phyloP scores from a whole-genome alignment of 495 filamentous ascomycete species.

The Aspergillus sclerotioniger region DNA sequence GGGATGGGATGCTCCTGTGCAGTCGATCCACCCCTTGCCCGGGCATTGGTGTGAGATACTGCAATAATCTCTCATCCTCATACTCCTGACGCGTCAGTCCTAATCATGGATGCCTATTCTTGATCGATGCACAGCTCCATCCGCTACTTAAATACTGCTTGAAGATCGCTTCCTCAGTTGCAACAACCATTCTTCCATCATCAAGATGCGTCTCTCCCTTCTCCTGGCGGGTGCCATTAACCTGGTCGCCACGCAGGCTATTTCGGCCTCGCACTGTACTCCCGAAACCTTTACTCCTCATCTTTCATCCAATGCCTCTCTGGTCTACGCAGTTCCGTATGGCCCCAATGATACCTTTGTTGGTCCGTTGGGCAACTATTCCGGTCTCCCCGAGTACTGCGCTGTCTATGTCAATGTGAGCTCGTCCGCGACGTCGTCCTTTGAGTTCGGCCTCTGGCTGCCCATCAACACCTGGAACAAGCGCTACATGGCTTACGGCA shows the following conservation, averaged over 20 bases:
- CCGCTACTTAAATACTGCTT: neutral
- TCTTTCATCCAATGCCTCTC: neutral
- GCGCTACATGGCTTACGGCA: conserved; percentile 6
- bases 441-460: conserved; percentile 2
- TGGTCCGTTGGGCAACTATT: neutral
- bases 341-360: neutral
- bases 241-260: neutral
- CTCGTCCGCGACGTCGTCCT: neutral
- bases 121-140: neutral
- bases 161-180: neutral
- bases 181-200: neutral
- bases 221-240: neutral
- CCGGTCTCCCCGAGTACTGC: conserved; percentile 1
- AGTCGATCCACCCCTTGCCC: neutral
- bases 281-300: conserved; percentile 2
- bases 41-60: too few species aligned
- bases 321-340: neutral
- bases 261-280: neutral
- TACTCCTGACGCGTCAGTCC: neutral
- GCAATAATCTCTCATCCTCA: neutral
- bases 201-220: neutral
- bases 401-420: conserved; percentile 3
- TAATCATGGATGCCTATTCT: neutral
- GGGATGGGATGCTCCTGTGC: neutral
- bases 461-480: conserved; percentile 7